These are phyloP conservation scores for Kluyveromyces wickerhamii DNA, from an alignment of 805 yeast genomes.

Conservation along the genomic window DNA sequence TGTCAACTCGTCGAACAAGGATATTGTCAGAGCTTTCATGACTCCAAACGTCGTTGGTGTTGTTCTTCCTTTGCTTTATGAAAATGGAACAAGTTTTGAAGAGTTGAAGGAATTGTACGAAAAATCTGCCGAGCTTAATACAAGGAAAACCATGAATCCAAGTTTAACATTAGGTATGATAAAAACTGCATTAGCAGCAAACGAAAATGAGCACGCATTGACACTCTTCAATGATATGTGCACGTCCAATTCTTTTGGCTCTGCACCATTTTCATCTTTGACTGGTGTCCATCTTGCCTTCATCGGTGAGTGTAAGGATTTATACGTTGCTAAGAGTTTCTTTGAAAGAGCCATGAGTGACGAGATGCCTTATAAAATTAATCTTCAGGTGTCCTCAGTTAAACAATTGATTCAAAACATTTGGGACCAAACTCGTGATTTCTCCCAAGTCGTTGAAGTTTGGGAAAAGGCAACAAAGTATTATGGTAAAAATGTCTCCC, in stretches of 20 bases:
- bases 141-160: constrained; percentile 31
- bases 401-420: constrained; percentile 56
- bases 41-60: constrained; percentile 61
- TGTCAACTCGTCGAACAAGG: constrained; percentile 19
- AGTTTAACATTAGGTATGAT: constrained; percentile 65
- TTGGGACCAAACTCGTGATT: constrained; percentile 47
- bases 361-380: constrained; percentile 65
- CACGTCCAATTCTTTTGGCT: constrained; percentile 35
- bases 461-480: constrained; percentile 57
- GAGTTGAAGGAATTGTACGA: constrained; percentile 54
- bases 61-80: constrained; percentile 57
- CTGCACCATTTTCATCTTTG: constrained; percentile 41
- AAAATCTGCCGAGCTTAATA: constrained; percentile 28
- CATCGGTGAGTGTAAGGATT: constrained; percentile 69
- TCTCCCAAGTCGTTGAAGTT: constrained; percentile 48
- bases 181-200: constrained; percentile 58
- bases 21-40: constrained; percentile 37
- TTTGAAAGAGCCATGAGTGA: constrained; percentile 63
- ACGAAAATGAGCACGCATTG: constrained; percentile 58
- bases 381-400: constrained; percentile 65
- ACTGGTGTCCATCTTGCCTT: constrained; percentile 71
- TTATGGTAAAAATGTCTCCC: constrained; percentile 51
- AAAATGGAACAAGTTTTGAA: constrained; percentile 51
- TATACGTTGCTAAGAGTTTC: constrained; percentile 62
- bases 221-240: constrained; percentile 55